Percentiles rank a stretch among this genome's conserved stretches.
phyloP scores from a whole-genome alignment of 2,329 filamentous ascomycete genomes.

The Curvularia eragrostidis region DNA sequence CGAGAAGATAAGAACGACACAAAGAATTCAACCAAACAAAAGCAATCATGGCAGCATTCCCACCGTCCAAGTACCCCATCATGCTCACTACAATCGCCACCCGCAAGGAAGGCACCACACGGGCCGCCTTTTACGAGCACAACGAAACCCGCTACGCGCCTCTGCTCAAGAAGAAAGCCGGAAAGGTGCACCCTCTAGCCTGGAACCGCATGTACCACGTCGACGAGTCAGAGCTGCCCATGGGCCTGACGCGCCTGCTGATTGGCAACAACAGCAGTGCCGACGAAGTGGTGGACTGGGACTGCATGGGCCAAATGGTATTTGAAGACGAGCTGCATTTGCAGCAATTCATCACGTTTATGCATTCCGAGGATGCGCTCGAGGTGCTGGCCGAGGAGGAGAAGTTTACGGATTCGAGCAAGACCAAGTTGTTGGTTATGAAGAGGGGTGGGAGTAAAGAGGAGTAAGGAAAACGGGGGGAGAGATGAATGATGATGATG shows the following conservation, averaged over 20 bases:
- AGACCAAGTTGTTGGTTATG: slow-evolving; percentile 27
- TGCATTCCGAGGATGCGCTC: slow-evolving; percentile 23
- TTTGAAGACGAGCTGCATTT: slow-evolving; percentile 29
- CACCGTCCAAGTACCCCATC: slow-evolving; percentile 23
- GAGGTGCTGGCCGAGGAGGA: slow-evolving; percentile 24
- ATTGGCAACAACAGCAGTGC: slow-evolving; percentile 13
- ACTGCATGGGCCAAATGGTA: slow-evolving; percentile 28
- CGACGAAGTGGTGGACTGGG: slow-evolving; percentile 26
- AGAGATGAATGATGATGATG: too few species aligned
- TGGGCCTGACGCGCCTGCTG: slow-evolving; percentile 17
- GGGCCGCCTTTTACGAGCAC: slow-evolving; percentile 23
- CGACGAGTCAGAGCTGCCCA: slow-evolving; percentile 21
- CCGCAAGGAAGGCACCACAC: slow-evolving; percentile 23
- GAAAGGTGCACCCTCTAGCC: slow-evolving; percentile 25
- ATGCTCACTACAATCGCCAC: slow-evolving; percentile 22
- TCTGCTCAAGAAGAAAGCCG: slow-evolving; percentile 19
- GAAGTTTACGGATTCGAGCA: slow-evolving; percentile 23
- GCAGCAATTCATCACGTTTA: slow-evolving; percentile 31
- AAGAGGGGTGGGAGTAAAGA: slow-evolving; percentile 14
- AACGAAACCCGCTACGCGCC: slow-evolving; percentile 23
- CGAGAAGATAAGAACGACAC: not conserved
- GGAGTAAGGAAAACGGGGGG: too few species aligned
- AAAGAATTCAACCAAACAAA: not conserved
- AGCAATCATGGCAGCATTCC: slow-evolving; percentile 17
- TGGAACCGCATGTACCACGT: slow-evolving; percentile 28